Percentiles rank a stretch among this genome's conserved stretches.
phyloP scores from a whole-genome alignment of 2,329 filamentous ascomycete genomes.

The Penicillium freii region DNA sequence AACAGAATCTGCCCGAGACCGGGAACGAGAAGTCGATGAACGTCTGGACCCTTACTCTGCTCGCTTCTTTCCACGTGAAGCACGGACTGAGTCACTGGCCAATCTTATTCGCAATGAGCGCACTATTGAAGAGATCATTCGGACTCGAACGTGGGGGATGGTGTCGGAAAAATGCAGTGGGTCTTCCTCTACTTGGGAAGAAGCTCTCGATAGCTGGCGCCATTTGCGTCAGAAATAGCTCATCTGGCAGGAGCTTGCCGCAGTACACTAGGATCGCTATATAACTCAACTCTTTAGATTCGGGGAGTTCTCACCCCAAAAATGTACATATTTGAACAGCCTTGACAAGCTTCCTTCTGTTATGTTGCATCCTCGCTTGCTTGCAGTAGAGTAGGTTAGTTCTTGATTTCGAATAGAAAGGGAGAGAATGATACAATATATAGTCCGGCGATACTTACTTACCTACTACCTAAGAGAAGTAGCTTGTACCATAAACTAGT shows the following conservation, averaged over 20 bases:
- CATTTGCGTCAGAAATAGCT: conserved; percentile 32
- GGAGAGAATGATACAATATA: not conserved
- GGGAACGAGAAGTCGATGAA: conserved; percentile 78
- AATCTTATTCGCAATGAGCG: conserved; percentile 66
- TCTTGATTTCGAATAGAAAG: not conserved
- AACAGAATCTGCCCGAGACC: conserved; percentile 66
- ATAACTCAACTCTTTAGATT: conserved; percentile 4
- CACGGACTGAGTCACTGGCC: conserved; percentile 76
- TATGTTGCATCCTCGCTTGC: no score
- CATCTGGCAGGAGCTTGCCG: not conserved
- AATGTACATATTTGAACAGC: not conserved
- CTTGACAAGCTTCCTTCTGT: no score
- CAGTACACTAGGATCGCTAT: not conserved
- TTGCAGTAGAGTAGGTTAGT: not conserved
- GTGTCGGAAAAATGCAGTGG: conserved; percentile 72
- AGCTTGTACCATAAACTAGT: not conserved
- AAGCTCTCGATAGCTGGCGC: conserved; percentile 63
- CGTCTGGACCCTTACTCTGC: conserved; percentile 87
- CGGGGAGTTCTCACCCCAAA: not conserved
- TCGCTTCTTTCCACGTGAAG: conserved; percentile 72
- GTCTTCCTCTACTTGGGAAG: conserved; percentile 60
- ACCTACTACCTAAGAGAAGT: not conserved
- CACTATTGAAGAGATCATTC: conserved; percentile 74
- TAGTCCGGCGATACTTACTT: not conserved
- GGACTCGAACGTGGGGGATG: conserved; percentile 76